A percentile compares a stretch with the other conserved stretches of the same genome.
These are phyloP conservation scores for Aspergillus novofumigatus DNA, from an alignment of 2,329 filamentous ascomycete genomes.

Conservation along the genomic window DNA sequence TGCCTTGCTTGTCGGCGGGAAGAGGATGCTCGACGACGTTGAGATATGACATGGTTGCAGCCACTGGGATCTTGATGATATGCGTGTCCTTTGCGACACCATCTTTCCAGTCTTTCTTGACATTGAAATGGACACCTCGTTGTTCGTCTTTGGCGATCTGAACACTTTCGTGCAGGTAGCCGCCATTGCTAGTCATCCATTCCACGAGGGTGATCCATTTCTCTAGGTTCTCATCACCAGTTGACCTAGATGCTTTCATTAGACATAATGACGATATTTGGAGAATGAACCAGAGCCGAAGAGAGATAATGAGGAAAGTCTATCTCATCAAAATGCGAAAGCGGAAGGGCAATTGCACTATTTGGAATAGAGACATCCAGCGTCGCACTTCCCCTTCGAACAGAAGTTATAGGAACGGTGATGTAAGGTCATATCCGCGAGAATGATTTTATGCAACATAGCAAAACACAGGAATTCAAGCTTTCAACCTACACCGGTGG, in stretches of 20 bases:
- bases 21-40: conserved; percentile 28
- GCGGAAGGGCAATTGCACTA: not conserved
- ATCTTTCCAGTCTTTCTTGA: conserved; percentile 22
- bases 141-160: conserved; percentile 30
- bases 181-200: conserved; percentile 31
- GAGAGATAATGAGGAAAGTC: not conserved
- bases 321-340: not conserved
- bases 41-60: conserved; percentile 36
- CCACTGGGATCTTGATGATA: conserved; percentile 33
- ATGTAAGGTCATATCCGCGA: not conserved
- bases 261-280: not conserved
- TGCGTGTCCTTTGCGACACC: conserved; percentile 27
- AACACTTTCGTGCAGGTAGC: conserved; percentile 29
- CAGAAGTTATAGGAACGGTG: not conserved
- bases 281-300: not conserved
- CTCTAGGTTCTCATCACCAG: conserved; percentile 14
- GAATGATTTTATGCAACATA: not conserved
- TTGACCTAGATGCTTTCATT: not conserved
- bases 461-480: not conserved
- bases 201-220: conserved; percentile 27
- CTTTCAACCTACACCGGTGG: not conserved
- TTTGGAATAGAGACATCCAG: not conserved
- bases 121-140: conserved; percentile 35
- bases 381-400: not conserved
- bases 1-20: not conserved